These are phyloP conservation scores for Yamadazyma diddensiae DNA, from an alignment of 1,139 yeast genomes.

Conservation along the genomic window DNA sequence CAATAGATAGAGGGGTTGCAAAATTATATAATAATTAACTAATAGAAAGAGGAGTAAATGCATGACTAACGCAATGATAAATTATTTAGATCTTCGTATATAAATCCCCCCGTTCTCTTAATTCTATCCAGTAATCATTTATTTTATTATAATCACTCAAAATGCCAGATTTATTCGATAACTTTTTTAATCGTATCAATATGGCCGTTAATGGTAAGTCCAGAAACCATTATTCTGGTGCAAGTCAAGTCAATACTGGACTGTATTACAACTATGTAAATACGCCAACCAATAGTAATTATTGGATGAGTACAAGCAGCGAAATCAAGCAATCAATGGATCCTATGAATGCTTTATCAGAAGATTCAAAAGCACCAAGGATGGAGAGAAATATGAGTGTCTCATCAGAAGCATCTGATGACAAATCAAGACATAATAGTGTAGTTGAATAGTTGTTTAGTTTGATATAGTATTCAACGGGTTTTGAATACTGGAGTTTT, in stretches of 20 bases:
- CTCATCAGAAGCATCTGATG: conserved; percentile 3
- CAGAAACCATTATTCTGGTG: conserved; percentile 25
- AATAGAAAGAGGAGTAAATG: background rate
- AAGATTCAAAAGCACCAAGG: conserved; percentile 13
- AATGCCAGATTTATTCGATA: conserved; percentile 47
- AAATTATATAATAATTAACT: background rate
- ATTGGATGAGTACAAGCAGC: conserved; percentile 36
- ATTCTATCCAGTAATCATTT: background rate
- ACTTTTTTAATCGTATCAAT: conserved; percentile 32
- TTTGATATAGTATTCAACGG: too few relatives aligned
- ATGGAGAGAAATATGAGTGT: conserved; percentile 8
- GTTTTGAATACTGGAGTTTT: too few relatives aligned
- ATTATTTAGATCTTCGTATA: background rate
- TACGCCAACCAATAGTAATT: conserved; percentile 36
- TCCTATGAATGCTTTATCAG: conserved; percentile 1
- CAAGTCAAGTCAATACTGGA: conserved; percentile 39
- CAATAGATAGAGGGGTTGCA: background rate
- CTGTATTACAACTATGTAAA: conserved; percentile 35
- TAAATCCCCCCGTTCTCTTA: background rate
- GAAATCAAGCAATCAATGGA: conserved; percentile 7
- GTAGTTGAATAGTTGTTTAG: conserved; percentile 9
- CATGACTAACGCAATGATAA: background rate
- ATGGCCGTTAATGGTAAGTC: conserved; percentile 35
- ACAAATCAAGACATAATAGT: conserved; percentile 13
- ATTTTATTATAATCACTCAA: background rate